Evolutionary conservation across 140 eudicot species (phyloP), one percentile per base, ranked within the genome.

Genomic region (Bidens hawaiensis): DNA sequence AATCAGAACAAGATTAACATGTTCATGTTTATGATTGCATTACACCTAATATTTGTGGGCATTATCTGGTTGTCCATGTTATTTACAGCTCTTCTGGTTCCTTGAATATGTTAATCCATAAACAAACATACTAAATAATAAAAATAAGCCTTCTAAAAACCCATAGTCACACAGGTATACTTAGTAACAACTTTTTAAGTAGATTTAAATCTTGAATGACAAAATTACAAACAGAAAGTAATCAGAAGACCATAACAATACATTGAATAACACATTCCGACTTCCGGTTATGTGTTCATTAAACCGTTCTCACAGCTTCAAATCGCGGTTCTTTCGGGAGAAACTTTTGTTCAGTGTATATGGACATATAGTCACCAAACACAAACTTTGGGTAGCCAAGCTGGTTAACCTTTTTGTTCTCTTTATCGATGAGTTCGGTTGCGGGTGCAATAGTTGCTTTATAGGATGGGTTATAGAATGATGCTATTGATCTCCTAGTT

Each of bases 401-500:
- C 16, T 64, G 60, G 21, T 41, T 62, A 71, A 33, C 68, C 26
- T 65, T 49, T 46, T 56, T 17, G 65, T 65, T 65, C 52, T 65
- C 75, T 26, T 67, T 65, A n/a, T 70, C 61, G 1, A 77, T 62
- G 3, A 84, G 72, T 36, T 75, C 62, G 5, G 65, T 70, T 12
- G 94, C 94, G 0, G 94, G 96, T 34, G 67, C 78, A 1, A 85
- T 82, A 23, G 75, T 76, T 1, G 94, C 94, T 11, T 85, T 71
- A 17, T 59, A 54, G 0, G 94, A 82, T 0, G 96, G 96, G 58
- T 85, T 88, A 18, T 88, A 88, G 61, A 88, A 88, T 0, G 96
- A 85, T 0, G 96, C 94, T 54, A 88, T 79, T 2, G 96, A 88
- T 61, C 94, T 81, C 63, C 96, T 75, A 28, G 65, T 79, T 11